phyloP scores from a whole-genome alignment of 1,284 basidiomycete species.

The Meira miltonrushii region DNA sequence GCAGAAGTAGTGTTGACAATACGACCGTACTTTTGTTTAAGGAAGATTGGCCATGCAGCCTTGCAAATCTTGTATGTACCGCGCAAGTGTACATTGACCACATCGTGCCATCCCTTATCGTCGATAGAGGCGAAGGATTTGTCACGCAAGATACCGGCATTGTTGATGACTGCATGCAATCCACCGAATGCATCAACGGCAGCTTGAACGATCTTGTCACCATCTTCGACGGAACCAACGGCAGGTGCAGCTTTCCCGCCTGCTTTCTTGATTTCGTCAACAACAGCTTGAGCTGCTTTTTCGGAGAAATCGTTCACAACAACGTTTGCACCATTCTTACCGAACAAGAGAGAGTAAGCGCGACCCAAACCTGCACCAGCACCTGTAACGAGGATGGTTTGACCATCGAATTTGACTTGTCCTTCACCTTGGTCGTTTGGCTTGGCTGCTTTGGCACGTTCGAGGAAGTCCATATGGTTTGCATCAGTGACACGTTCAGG shows the following conservation, averaged over 20 bases:
- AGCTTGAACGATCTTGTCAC: constrained; percentile 79
- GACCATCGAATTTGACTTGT: constrained; percentile 73
- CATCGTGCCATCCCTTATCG: constrained; percentile 89
- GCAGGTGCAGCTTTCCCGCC: constrained; percentile 83
- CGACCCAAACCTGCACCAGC: constrained; percentile 65
- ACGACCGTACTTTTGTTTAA: constrained; percentile 92
- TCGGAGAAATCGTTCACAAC: constrained; percentile 93
- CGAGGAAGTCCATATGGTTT: constrained; percentile 61
- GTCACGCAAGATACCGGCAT: constrained; percentile 82
- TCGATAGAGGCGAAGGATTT: constrained; percentile 86
- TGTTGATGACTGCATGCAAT: constrained; percentile 82
- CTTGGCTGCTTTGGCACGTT: constrained; percentile 64
- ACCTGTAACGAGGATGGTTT: constrained; percentile 92
- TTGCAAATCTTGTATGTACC: constrained; percentile 65
- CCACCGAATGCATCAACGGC: constrained; percentile 82
- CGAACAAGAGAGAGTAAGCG: constrained; percentile 86
- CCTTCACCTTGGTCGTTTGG: constrained; percentile 67
- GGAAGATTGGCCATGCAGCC: constrained; percentile 94
- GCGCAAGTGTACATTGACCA: constrained; percentile 76
- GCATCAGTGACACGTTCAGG: constrained; percentile 66
- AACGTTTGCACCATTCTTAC: constrained; percentile 84
- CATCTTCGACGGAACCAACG: constrained; percentile 82
- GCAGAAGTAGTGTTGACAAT: constrained; percentile 90
- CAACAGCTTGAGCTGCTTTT: constrained; percentile 75
- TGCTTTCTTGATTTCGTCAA: constrained; percentile 76